Evolutionary conservation across 306 rosid genomes (phyloP).

Genomic region (Pterocarpus macrocarpus): DNA sequence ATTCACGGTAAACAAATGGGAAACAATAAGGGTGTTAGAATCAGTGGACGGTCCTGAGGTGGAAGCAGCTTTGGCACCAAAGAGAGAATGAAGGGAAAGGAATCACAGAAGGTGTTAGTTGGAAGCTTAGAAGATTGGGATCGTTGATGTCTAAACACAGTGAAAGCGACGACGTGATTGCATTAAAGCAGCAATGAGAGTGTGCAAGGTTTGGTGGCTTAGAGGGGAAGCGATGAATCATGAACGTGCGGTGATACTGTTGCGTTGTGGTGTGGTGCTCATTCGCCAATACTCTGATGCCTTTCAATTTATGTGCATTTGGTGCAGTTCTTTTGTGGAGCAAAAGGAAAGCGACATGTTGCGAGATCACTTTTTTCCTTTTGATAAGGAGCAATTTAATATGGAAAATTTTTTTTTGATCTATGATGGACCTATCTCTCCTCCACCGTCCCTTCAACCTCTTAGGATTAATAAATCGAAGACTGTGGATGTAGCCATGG

Average conservation of each 20-base stretch:
- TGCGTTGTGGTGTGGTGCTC: neutral
- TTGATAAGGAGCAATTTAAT: too few species aligned
- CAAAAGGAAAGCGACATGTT: too few species aligned
- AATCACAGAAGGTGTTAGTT: neutral
- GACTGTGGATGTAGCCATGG: too few species aligned
- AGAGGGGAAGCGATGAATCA: constrained; percentile 15
- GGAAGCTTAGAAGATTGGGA: neutral
- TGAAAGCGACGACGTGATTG: neutral
- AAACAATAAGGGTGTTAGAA: constrained; percentile 13
- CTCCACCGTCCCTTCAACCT: too few species aligned
- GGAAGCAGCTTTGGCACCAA: constrained; percentile 1
- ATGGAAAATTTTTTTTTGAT: too few species aligned
- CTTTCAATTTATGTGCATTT: too few species aligned
- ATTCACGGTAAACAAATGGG: neutral
- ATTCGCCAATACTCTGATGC: too few species aligned
- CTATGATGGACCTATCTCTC: too few species aligned
- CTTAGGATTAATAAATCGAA: too few species aligned
- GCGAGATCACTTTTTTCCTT: too few species aligned
- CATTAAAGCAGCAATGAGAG: neutral
- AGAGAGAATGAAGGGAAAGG: neutral
- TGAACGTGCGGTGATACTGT: neutral
- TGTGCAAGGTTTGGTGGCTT: neutral
- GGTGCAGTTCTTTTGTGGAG: too few species aligned
- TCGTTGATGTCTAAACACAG: neutral
- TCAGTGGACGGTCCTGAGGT: neutral